A percentile compares a stretch with the other conserved stretches of the same genome.
Evolutionary conservation across 345 rosid species (phyloP).

Genomic region (Ceriops zippeliana): DNA sequence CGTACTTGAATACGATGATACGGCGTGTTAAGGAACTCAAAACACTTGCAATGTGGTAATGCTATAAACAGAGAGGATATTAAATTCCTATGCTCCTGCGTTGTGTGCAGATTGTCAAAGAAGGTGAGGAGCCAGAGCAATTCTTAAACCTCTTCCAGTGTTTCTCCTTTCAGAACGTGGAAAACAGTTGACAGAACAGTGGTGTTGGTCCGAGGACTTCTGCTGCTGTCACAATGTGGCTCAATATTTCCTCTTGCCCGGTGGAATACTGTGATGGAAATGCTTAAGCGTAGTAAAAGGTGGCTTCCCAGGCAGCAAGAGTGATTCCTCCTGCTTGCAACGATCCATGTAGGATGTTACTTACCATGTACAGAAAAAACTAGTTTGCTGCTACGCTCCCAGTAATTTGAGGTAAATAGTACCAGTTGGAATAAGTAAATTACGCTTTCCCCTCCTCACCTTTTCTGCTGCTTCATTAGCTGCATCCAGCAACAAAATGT

Average conservation of each 20-base stretch:
- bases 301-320: slow-evolving; percentile 45
- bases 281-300: slow-evolving; percentile 13
- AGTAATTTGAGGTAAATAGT: slow-evolving; percentile 28
- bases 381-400: slow-evolving; percentile 19
- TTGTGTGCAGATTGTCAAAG: slow-evolving; percentile 36
- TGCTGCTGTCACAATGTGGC: background rate
- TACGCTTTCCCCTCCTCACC: background rate
- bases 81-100: slow-evolving; percentile 2
- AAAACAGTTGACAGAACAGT: slow-evolving; percentile 5
- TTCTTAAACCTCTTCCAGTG: slow-evolving; percentile 27
- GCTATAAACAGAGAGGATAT: no score
- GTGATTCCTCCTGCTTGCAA: slow-evolving; percentile 34
- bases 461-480: background rate
- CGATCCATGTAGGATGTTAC: slow-evolving; percentile 22
- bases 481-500: slow-evolving; percentile 23
- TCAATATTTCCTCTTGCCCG: background rate
- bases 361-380: slow-evolving; percentile 33
- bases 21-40: no score
- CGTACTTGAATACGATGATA: no score
- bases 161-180: slow-evolving; percentile 31
- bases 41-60: no score
- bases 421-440: slow-evolving; percentile 20
- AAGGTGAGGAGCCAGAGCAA: slow-evolving; percentile 44
- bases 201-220: slow-evolving; percentile 1
- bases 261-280: background rate